Conservation (phyloP, 1,284 basidiomycete genomes). For the Cryptococcus sp. region DNA sequence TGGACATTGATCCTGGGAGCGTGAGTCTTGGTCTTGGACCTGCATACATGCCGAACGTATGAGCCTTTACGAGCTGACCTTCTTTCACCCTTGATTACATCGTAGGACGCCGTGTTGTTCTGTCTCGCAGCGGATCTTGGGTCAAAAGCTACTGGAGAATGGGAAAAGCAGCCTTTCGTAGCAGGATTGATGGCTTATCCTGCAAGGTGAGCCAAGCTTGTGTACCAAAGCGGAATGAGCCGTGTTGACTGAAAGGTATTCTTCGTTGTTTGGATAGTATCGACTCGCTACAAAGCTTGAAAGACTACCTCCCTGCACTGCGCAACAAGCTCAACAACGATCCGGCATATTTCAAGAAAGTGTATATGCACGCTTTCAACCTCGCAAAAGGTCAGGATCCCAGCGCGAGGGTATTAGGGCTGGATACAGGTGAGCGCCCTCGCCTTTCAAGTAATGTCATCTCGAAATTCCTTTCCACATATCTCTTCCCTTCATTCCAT, state of each 20-base stretch:
- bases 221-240: background rate
- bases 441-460: background rate
- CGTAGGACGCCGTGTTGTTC: conserved; percentile 51
- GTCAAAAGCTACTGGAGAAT: conserved; percentile 64
- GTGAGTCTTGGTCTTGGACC: conserved; percentile 29
- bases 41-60: conserved; percentile 40
- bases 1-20: conserved; percentile 50
- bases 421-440: conserved; percentile 56
- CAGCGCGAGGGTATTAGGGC: conserved; percentile 60
- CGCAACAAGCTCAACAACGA: conserved; percentile 68
- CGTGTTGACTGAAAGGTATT: background rate
- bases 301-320: conserved; percentile 62
- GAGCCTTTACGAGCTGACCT: conserved; percentile 23
- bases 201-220: conserved; percentile 31
- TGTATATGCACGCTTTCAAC: conserved; percentile 87
- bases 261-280: conserved; percentile 56
- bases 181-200: conserved; percentile 71
- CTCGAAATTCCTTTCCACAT: background rate
- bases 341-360: conserved; percentile 74
- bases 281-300: conserved; percentile 73
- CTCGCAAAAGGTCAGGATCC: conserved; percentile 67
- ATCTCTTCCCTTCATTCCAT: background rate
- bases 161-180: conserved; percentile 73
- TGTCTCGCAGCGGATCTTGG: conserved; percentile 53
- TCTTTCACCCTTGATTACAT: background rate